Evolutionary conservation across 2,329 filamentous ascomycete genomes (phyloP).

Genomic region (Curvularia sp.): DNA sequence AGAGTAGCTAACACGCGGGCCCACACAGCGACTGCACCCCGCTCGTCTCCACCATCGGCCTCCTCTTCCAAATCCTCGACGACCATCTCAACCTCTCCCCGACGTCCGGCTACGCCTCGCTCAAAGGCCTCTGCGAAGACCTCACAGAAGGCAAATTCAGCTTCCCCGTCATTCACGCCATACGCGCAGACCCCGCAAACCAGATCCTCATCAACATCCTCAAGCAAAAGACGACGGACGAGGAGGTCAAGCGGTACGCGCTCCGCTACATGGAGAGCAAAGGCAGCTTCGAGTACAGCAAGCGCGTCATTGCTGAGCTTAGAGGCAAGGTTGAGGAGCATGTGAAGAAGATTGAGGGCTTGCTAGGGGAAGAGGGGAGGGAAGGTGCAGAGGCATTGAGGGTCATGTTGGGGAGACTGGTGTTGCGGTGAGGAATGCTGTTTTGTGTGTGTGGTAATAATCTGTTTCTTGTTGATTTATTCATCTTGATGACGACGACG

Average conservation of each 20-base stretch:
- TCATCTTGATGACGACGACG: not conserved
- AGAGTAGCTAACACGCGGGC: slow-evolving; percentile 9
- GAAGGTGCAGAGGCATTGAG: slow-evolving; percentile 52
- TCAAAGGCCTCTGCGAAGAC: slow-evolving; percentile 95
- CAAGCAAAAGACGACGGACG: slow-evolving; percentile 84
- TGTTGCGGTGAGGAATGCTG: slow-evolving; percentile 29
- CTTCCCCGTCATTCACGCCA: slow-evolving; percentile 93
- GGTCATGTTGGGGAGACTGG: slow-evolving; percentile 53
- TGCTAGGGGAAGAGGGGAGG: slow-evolving; percentile 48
- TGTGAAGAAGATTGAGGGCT: slow-evolving; percentile 51
- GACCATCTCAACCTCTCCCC: slow-evolving; percentile 86
- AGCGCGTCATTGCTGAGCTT: slow-evolving; percentile 62
- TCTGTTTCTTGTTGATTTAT: not conserved
- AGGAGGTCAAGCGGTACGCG: slow-evolving; percentile 90
- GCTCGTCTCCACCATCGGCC: slow-evolving; percentile 82
- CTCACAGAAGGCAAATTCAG: slow-evolving; percentile 97
- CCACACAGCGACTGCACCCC: slow-evolving; percentile 72
- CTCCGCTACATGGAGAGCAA: slow-evolving; percentile 89
- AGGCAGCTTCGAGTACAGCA: slow-evolving; percentile 87
- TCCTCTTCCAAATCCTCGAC: slow-evolving; percentile 89
- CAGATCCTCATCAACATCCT: slow-evolving; percentile 89
- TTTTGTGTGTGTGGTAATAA: no score
- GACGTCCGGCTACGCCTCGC: slow-evolving; percentile 70
- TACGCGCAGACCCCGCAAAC: slow-evolving; percentile 76
- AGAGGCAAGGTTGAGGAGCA: slow-evolving; percentile 53